Evolutionary conservation across 1,284 basidiomycete genomes (phyloP), one percentile per base, ranked within the genome.

Genomic region (Austropuccinia psidii): DNA sequence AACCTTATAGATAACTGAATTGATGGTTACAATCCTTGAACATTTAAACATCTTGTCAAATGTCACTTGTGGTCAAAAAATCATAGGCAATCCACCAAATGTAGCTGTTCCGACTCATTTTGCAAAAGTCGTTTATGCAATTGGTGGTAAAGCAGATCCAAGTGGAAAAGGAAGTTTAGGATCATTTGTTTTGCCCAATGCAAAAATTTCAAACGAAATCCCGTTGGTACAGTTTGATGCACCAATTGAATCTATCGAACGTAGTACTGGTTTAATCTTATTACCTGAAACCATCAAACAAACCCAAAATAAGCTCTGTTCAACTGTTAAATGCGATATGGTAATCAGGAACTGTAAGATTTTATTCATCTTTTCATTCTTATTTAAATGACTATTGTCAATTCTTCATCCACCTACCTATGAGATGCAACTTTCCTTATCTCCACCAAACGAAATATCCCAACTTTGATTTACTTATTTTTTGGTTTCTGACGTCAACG

Each of bases 101-200:
- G 85, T 98, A 68, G 84, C 90, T 39, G 96, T 98, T 7, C 96
- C 96, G 0, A 98, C 96, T 4, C 96, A 99, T 80, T 98, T 98
- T 81, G 95, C 95, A 39, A 98, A 98, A 82, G 93, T 98, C 35
- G 87, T 98, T 31, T 84, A 97, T 66, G 87, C 90, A 4, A 50
- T 62, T 11, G 60, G 50, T n/a, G 50, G 60, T 5, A 57, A 41
- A 37, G 24, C 91, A 89, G 2, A 86, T 89, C 0, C 85, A 31
- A 31, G 21, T 19, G 37, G 85, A 11, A 91, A 95, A 77, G 84
- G 93, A 62, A 87, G 90, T 0, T 86, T 90, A 2, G 93, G 92
- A 31, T 93, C 93, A n/a, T 96, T 97, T 80, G 90, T 97, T 11
- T 85, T 97, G 4, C 94, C 94, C 0, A 97, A 98, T 80, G 87